Base-by-base conservation (phyloP, 768 basidiomycete genomes). In the Tremella yokohamensis region DNA sequence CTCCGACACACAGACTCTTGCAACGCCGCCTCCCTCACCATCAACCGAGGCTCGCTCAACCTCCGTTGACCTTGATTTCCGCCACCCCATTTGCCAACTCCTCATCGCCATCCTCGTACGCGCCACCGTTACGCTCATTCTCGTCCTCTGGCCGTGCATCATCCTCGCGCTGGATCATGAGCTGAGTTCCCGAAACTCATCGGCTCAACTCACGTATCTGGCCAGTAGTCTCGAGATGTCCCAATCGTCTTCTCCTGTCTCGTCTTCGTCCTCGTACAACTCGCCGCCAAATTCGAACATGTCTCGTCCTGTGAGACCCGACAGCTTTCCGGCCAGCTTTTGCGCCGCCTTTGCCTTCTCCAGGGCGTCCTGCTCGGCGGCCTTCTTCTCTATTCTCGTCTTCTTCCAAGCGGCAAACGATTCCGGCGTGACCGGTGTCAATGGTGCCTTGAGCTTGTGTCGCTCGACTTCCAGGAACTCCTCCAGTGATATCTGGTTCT, bases 381-480 rank as follows among this genome's bases (percentile, higher is more conserved):
- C 81, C 77, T 97, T 98, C 84, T 97, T 97, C 81, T 91, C 84
- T 84, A 91, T 82, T 39, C 96, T 80, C 40, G 87, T 97, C 80
- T 87, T 87, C 79, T 98, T 98, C 96, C 96, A 99, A 49, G 83
- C 80, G 0, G 90, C 88, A 73, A 99, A 99, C 0, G 86, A 80
- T 73, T 99, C 96, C 0, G 82, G 83, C 1, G 92, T 98, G 3
- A 98, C 90, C 1, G 93, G 94, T 13, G 96, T 99, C 45, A 98
- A 79, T 19, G 75, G 75, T 39, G 70, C 65, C 65, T 77, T 78
- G 20, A 99, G 82, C 82, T 96, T 98, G 79, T 98, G 94, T 55
- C 96, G 86, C 90, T 98, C 94, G 50, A 90, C 90, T 79, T 99
- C 96, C 56, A 99, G 75, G 80, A 99, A 99, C 65, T 98, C 96